These are phyloP conservation scores for Thermomyces lanuginosus DNA, from an alignment of 2,329 filamentous ascomycete species.

Conservation along the genomic window DNA sequence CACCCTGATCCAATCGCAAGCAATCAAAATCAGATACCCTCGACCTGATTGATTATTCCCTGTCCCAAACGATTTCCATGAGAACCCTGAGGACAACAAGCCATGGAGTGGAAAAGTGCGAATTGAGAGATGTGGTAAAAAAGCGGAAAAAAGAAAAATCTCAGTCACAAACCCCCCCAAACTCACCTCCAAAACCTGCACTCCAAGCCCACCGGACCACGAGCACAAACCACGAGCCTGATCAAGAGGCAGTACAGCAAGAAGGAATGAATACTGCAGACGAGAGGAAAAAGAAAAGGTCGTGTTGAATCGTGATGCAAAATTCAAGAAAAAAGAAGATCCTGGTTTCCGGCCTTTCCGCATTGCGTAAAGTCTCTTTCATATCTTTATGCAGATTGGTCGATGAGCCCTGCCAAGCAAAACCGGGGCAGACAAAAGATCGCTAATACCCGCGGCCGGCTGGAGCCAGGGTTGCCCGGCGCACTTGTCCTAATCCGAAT, in stretches of 20 bases:
- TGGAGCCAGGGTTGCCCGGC: no score
- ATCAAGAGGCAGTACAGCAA: constrained; percentile 1
- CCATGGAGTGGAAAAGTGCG: no score
- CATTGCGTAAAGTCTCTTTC: constrained; percentile 20
- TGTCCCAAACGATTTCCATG: no score
- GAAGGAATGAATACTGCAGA: constrained; percentile 5
- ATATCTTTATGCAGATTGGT: constrained; percentile 10
- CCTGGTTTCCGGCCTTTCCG: constrained; percentile 24
- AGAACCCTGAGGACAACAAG: no score
- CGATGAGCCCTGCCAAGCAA: constrained; percentile 1
- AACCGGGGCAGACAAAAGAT: not conserved
- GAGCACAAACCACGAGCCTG: not conserved
- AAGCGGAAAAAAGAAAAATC: constrained; percentile 9
- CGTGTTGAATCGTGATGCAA: constrained; percentile 8
- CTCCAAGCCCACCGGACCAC: constrained; percentile 13
- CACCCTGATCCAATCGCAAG: no score
- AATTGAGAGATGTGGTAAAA: no score
- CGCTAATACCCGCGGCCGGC: no score
- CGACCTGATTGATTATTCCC: no score
- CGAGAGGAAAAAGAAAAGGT: constrained; percentile 2
- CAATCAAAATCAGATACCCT: no score
- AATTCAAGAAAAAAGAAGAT: constrained; percentile 14
- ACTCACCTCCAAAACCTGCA: constrained; percentile 10
- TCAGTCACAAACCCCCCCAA: constrained; percentile 8
- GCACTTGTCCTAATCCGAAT: no score